Percentiles rank a stretch among this genome's conserved stretches.
Conservation (phyloP, 202 grass and related monocot genomes). For the Saccharum hybrid region DNA sequence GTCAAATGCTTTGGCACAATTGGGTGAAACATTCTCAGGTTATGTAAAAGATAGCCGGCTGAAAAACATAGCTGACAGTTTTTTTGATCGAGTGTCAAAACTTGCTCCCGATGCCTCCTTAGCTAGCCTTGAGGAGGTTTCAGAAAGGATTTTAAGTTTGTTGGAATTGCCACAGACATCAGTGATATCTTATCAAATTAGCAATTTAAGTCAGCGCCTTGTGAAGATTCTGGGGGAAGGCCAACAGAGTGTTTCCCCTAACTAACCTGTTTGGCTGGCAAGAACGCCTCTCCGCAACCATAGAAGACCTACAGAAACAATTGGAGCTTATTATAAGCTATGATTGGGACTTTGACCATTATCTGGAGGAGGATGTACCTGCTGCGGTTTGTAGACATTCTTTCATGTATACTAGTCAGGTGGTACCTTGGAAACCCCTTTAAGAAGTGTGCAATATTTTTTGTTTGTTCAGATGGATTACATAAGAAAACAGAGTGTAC, state of each 20-base stretch:
- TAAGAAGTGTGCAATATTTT: conserved; percentile 29
- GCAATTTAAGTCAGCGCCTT: conserved; percentile 76
- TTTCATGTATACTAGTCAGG: conserved; percentile 35
- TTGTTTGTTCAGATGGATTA: conserved; percentile 79
- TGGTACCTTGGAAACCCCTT: conserved; percentile 29
- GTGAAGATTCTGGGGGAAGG: conserved; percentile 86
- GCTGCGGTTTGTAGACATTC: conserved; percentile 72
- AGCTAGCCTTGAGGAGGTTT: conserved; percentile 70
- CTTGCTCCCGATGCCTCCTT: conserved; percentile 76
- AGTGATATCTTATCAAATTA: conserved; percentile 77
- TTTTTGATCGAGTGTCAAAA: conserved; percentile 78
- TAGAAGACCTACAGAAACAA: conserved; percentile 95
- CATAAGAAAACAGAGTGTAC: conserved; percentile 70
- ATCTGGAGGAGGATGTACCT: conserved; percentile 94
- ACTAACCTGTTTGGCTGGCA: conserved; percentile 77
- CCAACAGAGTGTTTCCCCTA: conserved; percentile 69
- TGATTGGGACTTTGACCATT: conserved; percentile 99
- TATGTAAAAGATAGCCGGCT: conserved; percentile 78
- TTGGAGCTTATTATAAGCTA: conserved; percentile 82
- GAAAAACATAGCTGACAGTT: conserved; percentile 64
- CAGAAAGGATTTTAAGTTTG: conserved; percentile 68
- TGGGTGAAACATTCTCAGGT: conserved; percentile 72
- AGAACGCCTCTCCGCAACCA: conserved; percentile 69
- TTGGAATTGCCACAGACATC: conserved; percentile 80
- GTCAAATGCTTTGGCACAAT: conserved; percentile 64